These are phyloP conservation scores for Bimuria novae-zelandiae DNA, from an alignment of 2,329 filamentous ascomycete species.

Conservation along the genomic window DNA sequence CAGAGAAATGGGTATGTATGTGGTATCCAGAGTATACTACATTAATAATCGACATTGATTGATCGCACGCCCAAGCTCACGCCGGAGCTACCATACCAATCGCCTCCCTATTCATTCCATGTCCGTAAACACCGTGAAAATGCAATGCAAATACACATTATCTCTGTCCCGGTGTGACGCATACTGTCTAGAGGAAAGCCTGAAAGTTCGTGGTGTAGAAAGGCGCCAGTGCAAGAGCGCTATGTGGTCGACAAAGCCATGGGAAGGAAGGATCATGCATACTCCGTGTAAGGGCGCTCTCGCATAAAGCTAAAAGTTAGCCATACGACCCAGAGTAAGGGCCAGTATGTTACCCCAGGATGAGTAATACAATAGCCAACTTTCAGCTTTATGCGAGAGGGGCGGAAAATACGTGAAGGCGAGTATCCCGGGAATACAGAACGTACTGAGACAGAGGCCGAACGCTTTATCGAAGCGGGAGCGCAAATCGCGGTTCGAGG, in stretches of 20 bases:
- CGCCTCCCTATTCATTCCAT: neutral
- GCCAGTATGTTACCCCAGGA: neutral
- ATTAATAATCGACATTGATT: neutral
- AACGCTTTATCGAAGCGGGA: neutral
- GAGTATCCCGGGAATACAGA: neutral
- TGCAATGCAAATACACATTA: slow-evolving; percentile 1
- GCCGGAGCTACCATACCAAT: neutral
- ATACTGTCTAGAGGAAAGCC: too few relatives aligned
- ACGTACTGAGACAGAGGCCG: neutral
- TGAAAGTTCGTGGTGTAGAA: too few relatives aligned
- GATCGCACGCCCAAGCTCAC: neutral
- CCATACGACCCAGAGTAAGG: too few relatives aligned
- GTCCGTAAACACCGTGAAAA: neutral
- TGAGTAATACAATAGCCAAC: too few relatives aligned
- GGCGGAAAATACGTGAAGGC: too few relatives aligned
- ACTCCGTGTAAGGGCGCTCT: too few relatives aligned
- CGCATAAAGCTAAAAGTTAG: too few relatives aligned
- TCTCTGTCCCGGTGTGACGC: neutral
- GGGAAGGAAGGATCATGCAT: too few relatives aligned
- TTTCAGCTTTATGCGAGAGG: too few relatives aligned
- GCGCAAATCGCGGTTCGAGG: too few relatives aligned
- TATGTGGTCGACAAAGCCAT: too few relatives aligned
- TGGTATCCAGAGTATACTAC: slow-evolving; percentile 4
- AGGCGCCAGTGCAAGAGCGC: too few relatives aligned
- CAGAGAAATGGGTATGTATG: neutral